Evolutionary conservation across 805 yeast species (phyloP), one percentile per base, ranked within the genome.

Genomic region (Clavispora fructus): DNA sequence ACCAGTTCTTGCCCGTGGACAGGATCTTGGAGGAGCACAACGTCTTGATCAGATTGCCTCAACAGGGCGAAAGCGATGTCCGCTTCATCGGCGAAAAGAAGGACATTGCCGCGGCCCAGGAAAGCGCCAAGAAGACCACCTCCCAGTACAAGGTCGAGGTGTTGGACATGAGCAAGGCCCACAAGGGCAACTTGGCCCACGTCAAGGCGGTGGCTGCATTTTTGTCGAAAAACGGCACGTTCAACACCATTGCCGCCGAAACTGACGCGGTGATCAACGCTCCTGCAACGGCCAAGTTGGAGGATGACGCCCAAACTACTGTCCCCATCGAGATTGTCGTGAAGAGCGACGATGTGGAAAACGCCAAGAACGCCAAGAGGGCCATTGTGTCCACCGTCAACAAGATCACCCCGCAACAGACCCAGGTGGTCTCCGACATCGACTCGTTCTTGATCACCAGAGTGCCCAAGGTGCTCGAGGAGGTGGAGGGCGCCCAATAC

Each of bases 101-200:
- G 12, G 74, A 79, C 45, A 76, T 91, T 42, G 57, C 73, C 11
- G 67, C 69, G 14, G 97, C 97, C 16, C 71, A 84, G 50, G 72
- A 71, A 27, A 69, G 67, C 48, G 87, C 92, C 13, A 78, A 82
- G 63, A 62, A 73, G 41, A 71, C 80, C 37, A 78, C 94, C 30
- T 71, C 81, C 41, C 74, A 78, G 45, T 80, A 75, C 60, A 70
- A 75, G 46, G 79, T 83, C 35, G 89, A 83, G 53, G 68, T 80
- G 31, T 74, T 94, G 59, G 96, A 90, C 58, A 83, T 94, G 64
- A 82, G 95, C 10, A 84, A 79, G 65, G 96, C 98, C 28, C 97
- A 94, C 63, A 87, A 89, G 58, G 87, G 86, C 53, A 80, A 87
- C 60, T 60, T 79, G 44, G 63, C 70, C 14, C 98, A 94, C 58